phyloP scores from a whole-genome alignment of 108 stramenopile genomes.

The Aurantiochytrium sp. region DNA sequence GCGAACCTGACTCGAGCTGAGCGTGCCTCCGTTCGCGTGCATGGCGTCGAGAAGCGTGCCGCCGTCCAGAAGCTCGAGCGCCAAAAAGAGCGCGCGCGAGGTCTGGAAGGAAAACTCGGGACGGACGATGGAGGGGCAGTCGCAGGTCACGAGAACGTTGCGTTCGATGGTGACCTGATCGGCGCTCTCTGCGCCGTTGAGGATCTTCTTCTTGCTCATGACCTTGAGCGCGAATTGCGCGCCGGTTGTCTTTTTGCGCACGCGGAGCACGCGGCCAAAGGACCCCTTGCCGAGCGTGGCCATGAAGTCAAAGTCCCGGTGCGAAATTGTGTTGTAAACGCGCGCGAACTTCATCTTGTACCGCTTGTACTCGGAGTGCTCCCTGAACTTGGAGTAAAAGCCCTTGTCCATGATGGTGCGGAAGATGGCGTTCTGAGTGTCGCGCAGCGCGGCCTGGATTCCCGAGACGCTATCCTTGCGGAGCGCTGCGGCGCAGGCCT shows the following conservation, averaged over 20 bases:
- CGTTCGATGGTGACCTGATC: conserved; percentile 37
- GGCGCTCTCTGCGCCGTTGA: conserved; percentile 33
- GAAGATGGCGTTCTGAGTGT: neutral
- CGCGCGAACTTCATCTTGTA: conserved; percentile 15
- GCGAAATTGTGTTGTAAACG: neutral
- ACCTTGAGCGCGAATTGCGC: conserved; percentile 54
- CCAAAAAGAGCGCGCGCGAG: conserved; percentile 47
- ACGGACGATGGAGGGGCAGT: conserved; percentile 48
- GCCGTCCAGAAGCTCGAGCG: conserved; percentile 49
- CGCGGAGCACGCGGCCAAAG: conserved; percentile 56
- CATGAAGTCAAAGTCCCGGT: conserved; percentile 49
- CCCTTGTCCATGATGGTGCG: neutral
- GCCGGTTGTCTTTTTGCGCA: conserved; percentile 38
- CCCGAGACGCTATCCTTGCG: neutral
- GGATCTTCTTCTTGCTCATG: conserved; percentile 55
- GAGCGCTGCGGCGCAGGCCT: neutral
- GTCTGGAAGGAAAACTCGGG: conserved; percentile 60
- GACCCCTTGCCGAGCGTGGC: conserved; percentile 58
- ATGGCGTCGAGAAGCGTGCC: conserved; percentile 59
- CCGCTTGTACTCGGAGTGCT: conserved; percentile 24
- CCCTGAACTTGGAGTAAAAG: neutral
- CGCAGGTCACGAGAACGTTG: conserved; percentile 47
- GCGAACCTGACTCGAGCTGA: conserved; percentile 40
- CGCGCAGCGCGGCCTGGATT: neutral
- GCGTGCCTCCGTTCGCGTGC: conserved; percentile 38